These are phyloP conservation scores for Candida pseudoviswanathii DNA, from an alignment of 1,139 yeast species.

Conservation along the genomic window DNA sequence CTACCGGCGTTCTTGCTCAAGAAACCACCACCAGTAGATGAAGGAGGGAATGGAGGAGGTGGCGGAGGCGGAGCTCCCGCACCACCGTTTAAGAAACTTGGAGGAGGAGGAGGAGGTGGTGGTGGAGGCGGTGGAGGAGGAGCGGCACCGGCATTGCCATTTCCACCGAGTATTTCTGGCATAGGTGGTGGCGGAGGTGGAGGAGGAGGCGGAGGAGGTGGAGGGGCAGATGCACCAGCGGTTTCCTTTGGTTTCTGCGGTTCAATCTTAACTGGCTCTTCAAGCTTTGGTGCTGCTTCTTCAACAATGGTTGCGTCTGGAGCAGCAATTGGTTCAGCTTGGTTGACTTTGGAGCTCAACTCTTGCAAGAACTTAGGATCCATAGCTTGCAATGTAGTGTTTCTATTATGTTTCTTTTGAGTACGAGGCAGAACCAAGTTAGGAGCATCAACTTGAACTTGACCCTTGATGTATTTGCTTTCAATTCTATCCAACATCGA, in stretches of 20 bases:
- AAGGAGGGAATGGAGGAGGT: conserved; percentile 23
- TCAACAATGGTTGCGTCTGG: neutral
- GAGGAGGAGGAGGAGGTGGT: conserved; percentile 22
- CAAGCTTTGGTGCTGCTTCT: neutral
- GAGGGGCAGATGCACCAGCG: conserved; percentile 10
- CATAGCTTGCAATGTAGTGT: conserved; percentile 42
- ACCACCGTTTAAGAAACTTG: conserved; percentile 19
- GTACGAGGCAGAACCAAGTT: conserved; percentile 18
- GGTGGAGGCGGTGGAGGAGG: conserved; percentile 36
- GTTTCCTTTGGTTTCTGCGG: neutral
- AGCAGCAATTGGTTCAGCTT: conserved; percentile 32
- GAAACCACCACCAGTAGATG: conserved; percentile 16
- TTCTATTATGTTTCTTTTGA: conserved; percentile 29
- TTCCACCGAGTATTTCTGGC: conserved; percentile 10
- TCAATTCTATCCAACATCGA: conserved; percentile 38
- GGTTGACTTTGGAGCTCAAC: conserved; percentile 52
- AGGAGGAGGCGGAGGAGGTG: conserved; percentile 31
- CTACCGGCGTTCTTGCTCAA: neutral
- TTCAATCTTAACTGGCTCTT: neutral
- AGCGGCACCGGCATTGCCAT: conserved; percentile 24
- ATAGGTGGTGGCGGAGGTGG: conserved; percentile 29
- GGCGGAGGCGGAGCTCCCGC: conserved; percentile 24
- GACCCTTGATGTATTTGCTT: conserved; percentile 54
- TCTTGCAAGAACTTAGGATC: conserved; percentile 62
- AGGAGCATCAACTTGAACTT: conserved; percentile 21